Evolutionary conservation across 768 basidiomycete species (phyloP), one percentile per base, ranked within the genome.

Genomic region (Candolleomyces aberdarensis): DNA sequence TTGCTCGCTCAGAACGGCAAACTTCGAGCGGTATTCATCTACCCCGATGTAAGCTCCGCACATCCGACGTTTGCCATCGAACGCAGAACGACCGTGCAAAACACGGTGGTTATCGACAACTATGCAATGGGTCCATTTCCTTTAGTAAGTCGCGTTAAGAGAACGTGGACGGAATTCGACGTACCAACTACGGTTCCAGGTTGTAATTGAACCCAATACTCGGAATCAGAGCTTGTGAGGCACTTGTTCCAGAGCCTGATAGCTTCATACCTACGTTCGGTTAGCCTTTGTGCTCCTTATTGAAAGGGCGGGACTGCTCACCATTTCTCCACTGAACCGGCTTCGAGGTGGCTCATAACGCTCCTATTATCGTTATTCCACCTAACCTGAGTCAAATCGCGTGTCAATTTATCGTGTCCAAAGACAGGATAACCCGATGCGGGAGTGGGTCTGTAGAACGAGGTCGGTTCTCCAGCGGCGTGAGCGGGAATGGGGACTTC

Each of bases 341-440:
- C 76, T 15, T 78, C 75, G 63, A 93, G 64, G 63, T 80, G 76
- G 62, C 77, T 83, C 78, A 98, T 83, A 2, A 88, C 89, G 60
- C 92, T 95, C 56, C 96, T 78, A 71, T 98, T 96, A 65, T 95
- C 91, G 63, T 94, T 96, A 68, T 98, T 98, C 92, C 95, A 98
- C 57, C 96, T 75, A 39, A 98, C 88, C 62, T 92, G 89, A 4
- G 78, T 72, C 0, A 98, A 78, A 62, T 88, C 83, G 2, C 83
- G 85, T 11, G 79, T 83, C 8, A 71, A 57, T 1, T 72, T 66
- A 56, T 94, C 88, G 69, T 93, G 90, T 15, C 80, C 75, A 5
- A 98, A 77, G 0, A 91, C 83, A 0, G 95, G 90, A 66, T 89
- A 88, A 1, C 86, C 85, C 0, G 79, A 74, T 1, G 75, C 63